Base-by-base conservation (phyloP, 1,139 yeast genomes). In the Insectozyma bohioensis region DNA sequence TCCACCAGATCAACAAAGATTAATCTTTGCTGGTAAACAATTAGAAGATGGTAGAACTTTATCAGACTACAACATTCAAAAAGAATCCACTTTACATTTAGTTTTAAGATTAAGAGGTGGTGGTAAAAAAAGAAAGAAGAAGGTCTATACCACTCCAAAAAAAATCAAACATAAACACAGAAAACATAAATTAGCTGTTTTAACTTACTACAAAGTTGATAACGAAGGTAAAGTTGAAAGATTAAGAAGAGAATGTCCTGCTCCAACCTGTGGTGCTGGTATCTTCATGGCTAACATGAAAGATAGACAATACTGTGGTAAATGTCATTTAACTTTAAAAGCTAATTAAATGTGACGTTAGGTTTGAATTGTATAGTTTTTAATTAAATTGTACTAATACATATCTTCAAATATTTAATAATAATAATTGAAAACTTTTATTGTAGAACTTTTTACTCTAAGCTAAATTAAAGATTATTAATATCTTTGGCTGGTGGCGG, bases 71-170 rank as follows among this genome's bases (percentile, higher is more conserved):
- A 90, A 90, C 94, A 92, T 92, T 79, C 97, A 90, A 80, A 90
- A 92, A 87, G 98, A 92, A 80, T 90, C 97, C 52, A 92, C 97
- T 55, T 74, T 92, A 54, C 97, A 92, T 77, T 83, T 92, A 74
- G 97, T 92, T 64, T 78, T 92, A 53, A 88, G 97, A 82, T 86
- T 92, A 72, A 86, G 97, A 82, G 97, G 97, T 85, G 95, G 95
- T 80, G 97, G 97, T 85, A 92, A 92, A 85, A 92, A 92, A 88
- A 90, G 95, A 86, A 87, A 86, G 88, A 88, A 88, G 90, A 94
- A 94, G 95, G 97, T 88, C 69, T 94, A 92, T 92, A 90, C 97
- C 80, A 92, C 98, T 69, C 99, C 99, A 81, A 92, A 92, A 92
- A 92, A 90, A 85, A 86, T 92, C 78, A 87, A 78, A 79, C 97